Conservation (phyloP, 2,329 filamentous ascomycete species). For the Fonsecaea erecta region DNA sequence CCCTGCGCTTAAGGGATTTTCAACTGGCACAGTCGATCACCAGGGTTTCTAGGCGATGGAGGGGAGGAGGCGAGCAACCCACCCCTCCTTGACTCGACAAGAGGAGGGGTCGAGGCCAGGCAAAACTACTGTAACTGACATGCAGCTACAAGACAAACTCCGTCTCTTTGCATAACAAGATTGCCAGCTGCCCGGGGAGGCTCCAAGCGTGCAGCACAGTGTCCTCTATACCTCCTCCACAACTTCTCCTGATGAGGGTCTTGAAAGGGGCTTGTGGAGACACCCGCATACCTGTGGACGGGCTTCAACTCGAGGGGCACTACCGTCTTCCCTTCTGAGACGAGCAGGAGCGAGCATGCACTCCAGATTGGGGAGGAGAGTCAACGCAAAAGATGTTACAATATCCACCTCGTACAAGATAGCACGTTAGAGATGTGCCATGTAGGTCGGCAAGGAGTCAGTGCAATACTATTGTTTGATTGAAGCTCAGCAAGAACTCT, state of each 20-base stretch:
- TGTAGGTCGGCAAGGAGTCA: background rate
- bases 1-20: slow-evolving; percentile 10
- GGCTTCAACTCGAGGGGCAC: background rate
- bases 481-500: background rate
- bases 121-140: slow-evolving; percentile 1
- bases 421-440: background rate
- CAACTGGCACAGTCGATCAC: slow-evolving; percentile 17
- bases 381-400: background rate
- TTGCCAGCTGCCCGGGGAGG: background rate
- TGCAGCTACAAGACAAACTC: background rate
- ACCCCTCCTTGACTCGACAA: background rate
- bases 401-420: background rate
- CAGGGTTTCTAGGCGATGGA: background rate
- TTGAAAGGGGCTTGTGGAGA: background rate
- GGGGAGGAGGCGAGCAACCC: background rate
- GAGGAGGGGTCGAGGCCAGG: background rate
- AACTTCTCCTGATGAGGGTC: slow-evolving; percentile 2
- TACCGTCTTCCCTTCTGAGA: background rate
- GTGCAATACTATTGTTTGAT: background rate
- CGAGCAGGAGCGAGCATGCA: background rate
- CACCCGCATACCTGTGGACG: background rate
- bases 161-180: background rate
- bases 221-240: background rate
- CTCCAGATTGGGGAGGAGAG: background rate
- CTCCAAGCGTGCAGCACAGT: background rate